These are phyloP conservation scores for Piper betle DNA, from an alignment of 164 flowering plant species.

Conservation along the genomic window DNA sequence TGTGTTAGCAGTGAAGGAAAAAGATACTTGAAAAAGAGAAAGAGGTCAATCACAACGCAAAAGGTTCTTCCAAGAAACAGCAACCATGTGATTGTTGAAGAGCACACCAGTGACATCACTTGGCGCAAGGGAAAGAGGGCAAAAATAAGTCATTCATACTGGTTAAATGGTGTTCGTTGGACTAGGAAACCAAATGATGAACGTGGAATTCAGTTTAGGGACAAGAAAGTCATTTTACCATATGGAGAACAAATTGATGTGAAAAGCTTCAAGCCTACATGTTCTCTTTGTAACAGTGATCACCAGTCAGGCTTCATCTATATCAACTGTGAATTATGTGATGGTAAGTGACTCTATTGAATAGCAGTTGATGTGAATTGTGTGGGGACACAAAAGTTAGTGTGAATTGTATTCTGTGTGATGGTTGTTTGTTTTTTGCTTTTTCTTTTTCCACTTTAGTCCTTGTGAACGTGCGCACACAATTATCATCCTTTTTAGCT, in stretches of 20 bases:
- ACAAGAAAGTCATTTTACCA: conserved; percentile 27
- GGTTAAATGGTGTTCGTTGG: conserved; percentile 70
- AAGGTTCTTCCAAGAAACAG: conserved; percentile 24
- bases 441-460: too few relatives aligned
- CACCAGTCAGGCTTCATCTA: conserved; percentile 24
- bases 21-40: background rate
- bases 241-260: conserved; percentile 12
- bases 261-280: conserved; percentile 27
- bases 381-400: background rate
- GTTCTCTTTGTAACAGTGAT: conserved; percentile 53
- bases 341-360: conserved; percentile 31
- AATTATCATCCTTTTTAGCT: too few relatives aligned
- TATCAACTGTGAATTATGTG: conserved; percentile 62
- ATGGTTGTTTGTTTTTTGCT: too few relatives aligned
- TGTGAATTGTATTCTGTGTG: background rate
- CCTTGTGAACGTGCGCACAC: too few relatives aligned
- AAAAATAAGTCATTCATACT: conserved; percentile 33
- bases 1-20: background rate
- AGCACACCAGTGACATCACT: conserved; percentile 18
- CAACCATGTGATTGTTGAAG: conserved; percentile 7
- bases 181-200: conserved; percentile 60
- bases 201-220: conserved; percentile 35
- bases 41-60: conserved; percentile 3
- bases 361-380: background rate
- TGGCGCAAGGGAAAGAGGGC: conserved; percentile 46